Percentiles rank a stretch among this genome's conserved stretches.
Conservation (phyloP, 352 stramenopile genomes). For the Phytophthora crassamura region DNA sequence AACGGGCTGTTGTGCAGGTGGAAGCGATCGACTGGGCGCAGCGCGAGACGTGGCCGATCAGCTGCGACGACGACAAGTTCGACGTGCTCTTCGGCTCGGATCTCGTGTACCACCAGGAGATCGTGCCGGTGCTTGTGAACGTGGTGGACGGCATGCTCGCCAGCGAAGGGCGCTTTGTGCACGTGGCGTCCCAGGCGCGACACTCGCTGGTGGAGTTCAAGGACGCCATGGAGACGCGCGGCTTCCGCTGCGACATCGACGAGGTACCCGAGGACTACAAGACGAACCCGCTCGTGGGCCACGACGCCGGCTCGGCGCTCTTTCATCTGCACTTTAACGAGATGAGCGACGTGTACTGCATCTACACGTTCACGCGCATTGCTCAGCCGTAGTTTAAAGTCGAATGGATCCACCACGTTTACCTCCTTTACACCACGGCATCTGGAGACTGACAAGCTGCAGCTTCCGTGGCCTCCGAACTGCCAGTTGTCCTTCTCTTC, state of each 20-base stretch:
- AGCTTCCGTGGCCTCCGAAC: not conserved
- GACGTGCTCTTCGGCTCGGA: constrained; percentile 86
- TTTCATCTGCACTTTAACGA: constrained; percentile 92
- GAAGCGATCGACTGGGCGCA: constrained; percentile 84
- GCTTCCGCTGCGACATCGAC: constrained; percentile 67
- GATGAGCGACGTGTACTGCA: constrained; percentile 90
- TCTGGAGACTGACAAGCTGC: constrained; percentile 17
- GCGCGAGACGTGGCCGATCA: constrained; percentile 71
- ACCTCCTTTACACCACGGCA: constrained; percentile 22
- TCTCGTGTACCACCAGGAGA: constrained; percentile 87
- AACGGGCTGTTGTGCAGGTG: constrained; percentile 57
- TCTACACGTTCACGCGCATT: constrained; percentile 82
- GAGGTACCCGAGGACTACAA: constrained; percentile 87
- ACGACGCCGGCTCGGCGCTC: constrained; percentile 68
- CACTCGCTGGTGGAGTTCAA: constrained; percentile 88
- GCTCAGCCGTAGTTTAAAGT: constrained; percentile 31
- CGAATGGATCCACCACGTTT: constrained; percentile 31
- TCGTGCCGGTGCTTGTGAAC: constrained; percentile 79
- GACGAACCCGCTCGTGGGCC: constrained; percentile 80
- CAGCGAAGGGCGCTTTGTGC: constrained; percentile 65
- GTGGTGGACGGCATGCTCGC: constrained; percentile 79
- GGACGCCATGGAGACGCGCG: constrained; percentile 70
- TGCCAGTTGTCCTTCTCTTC: constrained; percentile 1
- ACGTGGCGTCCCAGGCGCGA: constrained; percentile 81
- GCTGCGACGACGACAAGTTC: constrained; percentile 46